Evolutionary conservation across 306 rosid species (phyloP), one percentile per base, ranked within the genome.

Genomic region (Vachellia pachyceras): DNA sequence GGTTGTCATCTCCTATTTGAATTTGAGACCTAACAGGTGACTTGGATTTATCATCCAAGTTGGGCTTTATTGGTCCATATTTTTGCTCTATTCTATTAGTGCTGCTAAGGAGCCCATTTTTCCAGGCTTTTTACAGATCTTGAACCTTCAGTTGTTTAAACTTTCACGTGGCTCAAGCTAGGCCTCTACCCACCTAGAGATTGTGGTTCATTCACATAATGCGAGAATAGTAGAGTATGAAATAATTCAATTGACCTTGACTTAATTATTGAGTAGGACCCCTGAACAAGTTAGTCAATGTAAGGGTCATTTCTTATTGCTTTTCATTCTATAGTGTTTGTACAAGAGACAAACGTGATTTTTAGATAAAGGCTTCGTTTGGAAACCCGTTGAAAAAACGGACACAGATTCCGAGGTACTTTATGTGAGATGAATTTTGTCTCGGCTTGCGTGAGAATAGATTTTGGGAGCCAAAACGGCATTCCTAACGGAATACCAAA

Each of bases 161-260:
- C 72, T 14, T 42, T 14, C 36, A 46, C 29, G 17, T 23, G 69
- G 63, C 69, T 44, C 44, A 69, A 69, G 73, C 50, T 23, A 1
- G 35, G 40, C 39, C 35, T 72, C 54, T 40, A 50, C 49, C 55
- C 69, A 29, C 45, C 14, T 42, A 10, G 42, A n/a, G 20, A 40
- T 77, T 77, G 57, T 40, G 42, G 40, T 72, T 10, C 9, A 3
- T 2, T 82, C 37, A 50, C 72, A 71, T 45, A 52, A 10, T 66
- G 61, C 60, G 17, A 54, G 25, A 54, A 54, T 54, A 50, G 61
- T 58, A 37, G 9, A n/a, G n/a, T 36, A 61, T 64, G 69, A 29
- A 64, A 23, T 64, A 79, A n/a, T 46, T n/a, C 69, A 67, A 72
- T 72, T 75, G 84, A 76, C 76, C 71, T 77, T 76, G 86, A 77